Evolutionary conservation across 306 rosid genomes (phyloP).

Genomic region (Cucumis sativus): Cucumber_9930_V3 NC_026659.2:29139501-29140000

Average conservation of each 20-base stretch:
- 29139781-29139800: background rate
- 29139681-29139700: conserved; percentile 87
- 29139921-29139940: background rate
- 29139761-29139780: background rate
- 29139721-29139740: background rate
- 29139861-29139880: background rate
- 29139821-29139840: background rate
- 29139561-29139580: conserved; percentile 56
- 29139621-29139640: conserved; percentile 51
- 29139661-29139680: conserved; percentile 77
- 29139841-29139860: background rate
- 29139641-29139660: conserved; percentile 83
- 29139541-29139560: conserved; percentile 24
- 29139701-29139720: conserved; percentile 34
- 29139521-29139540: conserved; percentile 42
- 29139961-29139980: background rate
- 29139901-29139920: background rate
- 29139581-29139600: conserved; percentile 75
- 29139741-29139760: background rate
- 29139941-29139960: background rate
- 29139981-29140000: background rate
- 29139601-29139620: conserved; percentile 43
- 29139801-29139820: background rate
- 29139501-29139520: background rate
- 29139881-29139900: background rate